Percentiles rank a stretch among this genome's conserved stretches.
These are phyloP conservation scores for Lotus japonicus DNA, from an alignment of 306 rosid species.

Conservation along the genomic window DNA sequence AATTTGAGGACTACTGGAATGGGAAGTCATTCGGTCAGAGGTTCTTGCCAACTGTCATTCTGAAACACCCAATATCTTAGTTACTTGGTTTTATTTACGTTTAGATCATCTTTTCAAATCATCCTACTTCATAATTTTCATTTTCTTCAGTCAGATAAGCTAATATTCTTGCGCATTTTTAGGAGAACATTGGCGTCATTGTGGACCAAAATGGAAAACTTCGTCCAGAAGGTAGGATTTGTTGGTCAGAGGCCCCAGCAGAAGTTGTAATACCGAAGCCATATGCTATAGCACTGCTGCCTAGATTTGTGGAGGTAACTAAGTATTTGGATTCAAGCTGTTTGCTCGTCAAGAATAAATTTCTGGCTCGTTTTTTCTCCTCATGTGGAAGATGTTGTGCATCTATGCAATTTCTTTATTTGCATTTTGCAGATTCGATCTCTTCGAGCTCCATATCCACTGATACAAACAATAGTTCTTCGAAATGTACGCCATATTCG, in stretches of 20 bases:
- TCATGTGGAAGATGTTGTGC: slow-evolving; percentile 5
- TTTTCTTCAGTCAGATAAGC: background rate
- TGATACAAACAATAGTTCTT: slow-evolving; percentile 91
- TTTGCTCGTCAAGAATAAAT: background rate
- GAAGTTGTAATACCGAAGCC: slow-evolving; percentile 77
- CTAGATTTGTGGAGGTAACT: slow-evolving; percentile 89
- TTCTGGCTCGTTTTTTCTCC: background rate
- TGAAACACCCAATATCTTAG: background rate
- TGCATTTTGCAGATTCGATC: slow-evolving; percentile 71
- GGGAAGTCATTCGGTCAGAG: no score
- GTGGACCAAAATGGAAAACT: slow-evolving; percentile 98
- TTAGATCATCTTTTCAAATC: background rate
- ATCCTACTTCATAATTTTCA: background rate
- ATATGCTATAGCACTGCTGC: slow-evolving; percentile 74
- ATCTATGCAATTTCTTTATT: slow-evolving; percentile 12
- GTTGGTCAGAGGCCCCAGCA: slow-evolving; percentile 95
- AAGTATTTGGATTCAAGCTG: background rate
- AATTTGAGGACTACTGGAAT: no score
- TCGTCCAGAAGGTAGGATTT: slow-evolving; percentile 86
- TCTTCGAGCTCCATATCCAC: slow-evolving; percentile 71
- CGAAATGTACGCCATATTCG: slow-evolving; percentile 68
- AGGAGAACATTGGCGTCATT: slow-evolving; percentile 96
- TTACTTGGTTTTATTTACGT: background rate
- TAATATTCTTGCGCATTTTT: slow-evolving; percentile 14
- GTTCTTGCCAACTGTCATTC: background rate